Conservation (phyloP, 805 yeast genomes). For the Kazachstania psychrophila region DNA sequence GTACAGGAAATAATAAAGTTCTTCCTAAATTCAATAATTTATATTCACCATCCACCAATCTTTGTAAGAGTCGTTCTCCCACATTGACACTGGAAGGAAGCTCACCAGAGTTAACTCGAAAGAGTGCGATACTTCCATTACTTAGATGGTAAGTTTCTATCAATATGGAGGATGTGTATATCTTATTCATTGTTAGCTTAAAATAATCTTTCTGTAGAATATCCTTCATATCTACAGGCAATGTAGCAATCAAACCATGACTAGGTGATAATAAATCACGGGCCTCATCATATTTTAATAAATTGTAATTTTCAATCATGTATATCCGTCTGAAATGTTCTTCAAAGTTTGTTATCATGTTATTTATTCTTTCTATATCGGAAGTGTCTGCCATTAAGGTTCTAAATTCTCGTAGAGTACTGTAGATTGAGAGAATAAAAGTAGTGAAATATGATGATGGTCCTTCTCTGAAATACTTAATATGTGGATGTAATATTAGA, state of each 20-base stretch:
- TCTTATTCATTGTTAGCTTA: conserved; percentile 11
- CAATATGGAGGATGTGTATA: conserved; percentile 8
- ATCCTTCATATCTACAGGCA: conserved; percentile 9
- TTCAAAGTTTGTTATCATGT: conserved; percentile 5
- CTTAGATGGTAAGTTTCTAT: conserved; percentile 19
- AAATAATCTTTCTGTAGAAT: conserved; percentile 17
- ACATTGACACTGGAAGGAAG: conserved; percentile 6
- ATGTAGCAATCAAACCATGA: conserved; percentile 13
- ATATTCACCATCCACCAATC: conserved; percentile 9
- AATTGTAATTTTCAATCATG: conserved; percentile 6
- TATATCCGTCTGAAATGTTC: conserved; percentile 8
- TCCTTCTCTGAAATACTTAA: conserved; percentile 8
- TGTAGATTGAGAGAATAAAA: conserved; percentile 7
- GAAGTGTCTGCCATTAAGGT: background rate
- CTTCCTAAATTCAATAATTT: conserved; percentile 16
- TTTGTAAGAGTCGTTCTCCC: conserved; percentile 6
- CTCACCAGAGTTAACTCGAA: conserved; percentile 16
- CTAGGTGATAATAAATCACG: conserved; percentile 19
- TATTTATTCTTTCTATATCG: background rate
- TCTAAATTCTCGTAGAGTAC: conserved; percentile 5
- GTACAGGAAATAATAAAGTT: conserved; percentile 20
- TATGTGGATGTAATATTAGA: conserved; percentile 10
- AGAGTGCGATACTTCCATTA: conserved; percentile 19
- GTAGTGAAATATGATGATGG: conserved; percentile 4
- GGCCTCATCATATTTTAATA: conserved; percentile 16